phyloP scores from a whole-genome alignment of 257 asterid species.

The Gentiana dahurica region DNA sequence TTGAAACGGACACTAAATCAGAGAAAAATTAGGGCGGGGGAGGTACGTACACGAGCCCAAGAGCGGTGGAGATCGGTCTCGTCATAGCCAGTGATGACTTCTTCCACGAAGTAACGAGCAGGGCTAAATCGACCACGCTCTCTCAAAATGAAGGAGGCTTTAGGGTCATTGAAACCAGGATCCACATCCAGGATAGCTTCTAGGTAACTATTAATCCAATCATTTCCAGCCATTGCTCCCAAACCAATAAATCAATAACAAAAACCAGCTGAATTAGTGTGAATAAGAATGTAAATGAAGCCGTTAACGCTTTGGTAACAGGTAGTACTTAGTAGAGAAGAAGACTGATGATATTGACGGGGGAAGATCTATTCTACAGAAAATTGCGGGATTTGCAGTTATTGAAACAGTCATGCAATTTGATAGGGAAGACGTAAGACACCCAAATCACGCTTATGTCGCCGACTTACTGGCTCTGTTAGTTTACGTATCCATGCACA shows the following conservation, averaged over 20 bases:
- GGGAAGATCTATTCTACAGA: too few species aligned
- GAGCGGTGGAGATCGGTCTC: slow-evolving; percentile 87
- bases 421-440: too few species aligned
- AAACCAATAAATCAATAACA: background rate
- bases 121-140: slow-evolving; percentile 81
- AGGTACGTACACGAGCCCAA: slow-evolving; percentile 51
- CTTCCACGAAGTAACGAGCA: slow-evolving; percentile 74
- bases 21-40: background rate
- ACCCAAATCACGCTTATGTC: too few species aligned
- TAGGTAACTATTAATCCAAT: slow-evolving; percentile 69
- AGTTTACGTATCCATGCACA: too few species aligned
- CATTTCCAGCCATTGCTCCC: slow-evolving; percentile 54
- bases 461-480: too few species aligned
- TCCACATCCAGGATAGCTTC: slow-evolving; percentile 75
- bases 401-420: too few species aligned
- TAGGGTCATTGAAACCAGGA: slow-evolving; percentile 39
- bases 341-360: too few species aligned
- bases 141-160: slow-evolving; percentile 45
- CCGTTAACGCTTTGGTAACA: too few species aligned
- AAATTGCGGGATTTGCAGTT: too few species aligned
- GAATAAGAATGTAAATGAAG: too few species aligned
- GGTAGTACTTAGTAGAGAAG: too few species aligned
- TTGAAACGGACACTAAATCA: background rate
- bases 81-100: slow-evolving; percentile 68
- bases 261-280: too few species aligned